These are phyloP conservation scores for Nakazawaea wickerhamii DNA, from an alignment of 805 yeast species.

Conservation along the genomic window DNA sequence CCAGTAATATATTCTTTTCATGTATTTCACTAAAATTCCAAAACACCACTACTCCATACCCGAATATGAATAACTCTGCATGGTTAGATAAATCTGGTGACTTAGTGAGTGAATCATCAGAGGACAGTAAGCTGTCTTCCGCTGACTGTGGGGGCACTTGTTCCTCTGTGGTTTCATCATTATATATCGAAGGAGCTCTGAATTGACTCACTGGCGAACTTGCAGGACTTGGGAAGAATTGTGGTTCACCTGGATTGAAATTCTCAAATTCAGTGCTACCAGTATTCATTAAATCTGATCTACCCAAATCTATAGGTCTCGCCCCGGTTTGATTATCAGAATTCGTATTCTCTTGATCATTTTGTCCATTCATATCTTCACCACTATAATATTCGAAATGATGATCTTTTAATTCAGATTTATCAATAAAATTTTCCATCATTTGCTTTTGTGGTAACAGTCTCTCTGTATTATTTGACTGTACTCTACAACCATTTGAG, in stretches of 20 bases:
- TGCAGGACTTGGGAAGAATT: constrained; percentile 54
- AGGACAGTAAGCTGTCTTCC: not conserved
- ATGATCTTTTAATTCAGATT: constrained; percentile 83
- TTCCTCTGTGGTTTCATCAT: not conserved
- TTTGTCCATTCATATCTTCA: constrained; percentile 4
- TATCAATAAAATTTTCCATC: constrained; percentile 76
- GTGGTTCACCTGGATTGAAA: constrained; percentile 91
- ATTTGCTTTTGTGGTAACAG: constrained; percentile 34
- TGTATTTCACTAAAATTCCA: constrained; percentile 94
- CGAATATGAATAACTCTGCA: constrained; percentile 85
- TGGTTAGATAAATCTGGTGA: constrained; percentile 50
- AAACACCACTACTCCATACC: constrained; percentile 94
- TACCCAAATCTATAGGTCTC: constrained; percentile 10
- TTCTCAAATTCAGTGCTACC: constrained; percentile 24
- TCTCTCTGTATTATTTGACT: constrained; percentile 52
- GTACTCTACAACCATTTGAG: constrained; percentile 66
- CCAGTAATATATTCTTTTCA: constrained; percentile 91
- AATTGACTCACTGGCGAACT: constrained; percentile 21
- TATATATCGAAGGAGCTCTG: constrained; percentile 12
- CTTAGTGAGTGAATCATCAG: not conserved
- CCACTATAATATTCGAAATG: constrained; percentile 89
- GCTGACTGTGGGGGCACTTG: too few species aligned
- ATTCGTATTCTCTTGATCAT: not conserved
- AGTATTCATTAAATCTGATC: constrained; percentile 20
- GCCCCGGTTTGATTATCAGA: not conserved